Conservation (phyloP, 2,329 filamentous ascomycete genomes). For the Whalleya microplaca region DNA sequence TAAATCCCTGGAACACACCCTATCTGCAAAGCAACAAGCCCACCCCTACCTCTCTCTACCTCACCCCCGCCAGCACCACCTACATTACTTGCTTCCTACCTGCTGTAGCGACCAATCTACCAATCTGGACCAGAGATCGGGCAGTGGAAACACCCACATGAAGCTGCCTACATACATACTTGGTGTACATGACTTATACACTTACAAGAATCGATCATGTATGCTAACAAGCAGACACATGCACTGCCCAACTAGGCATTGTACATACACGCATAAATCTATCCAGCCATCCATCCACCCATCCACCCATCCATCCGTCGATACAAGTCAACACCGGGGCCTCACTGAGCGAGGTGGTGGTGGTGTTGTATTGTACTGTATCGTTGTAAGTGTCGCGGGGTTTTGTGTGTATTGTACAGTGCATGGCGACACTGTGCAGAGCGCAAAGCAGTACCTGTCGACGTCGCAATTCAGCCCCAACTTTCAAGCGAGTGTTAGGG, state of each 20-base stretch:
- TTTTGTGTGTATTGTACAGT: background rate
- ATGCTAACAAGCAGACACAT: background rate
- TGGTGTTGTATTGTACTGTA: background rate
- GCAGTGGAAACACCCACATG: background rate
- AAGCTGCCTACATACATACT: constrained; percentile 4
- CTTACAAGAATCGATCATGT: background rate
- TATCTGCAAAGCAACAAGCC: constrained; percentile 23
- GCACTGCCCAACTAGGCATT: background rate
- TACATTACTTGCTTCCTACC: constrained; percentile 8
- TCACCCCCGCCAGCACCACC: constrained; percentile 16
- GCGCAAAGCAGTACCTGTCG: background rate
- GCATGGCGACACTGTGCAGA: background rate
- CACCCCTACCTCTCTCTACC: constrained; percentile 18
- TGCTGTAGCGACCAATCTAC: background rate
- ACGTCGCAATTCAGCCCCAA: background rate
- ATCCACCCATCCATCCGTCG: too few species aligned
- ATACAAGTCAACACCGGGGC: background rate
- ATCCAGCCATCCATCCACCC: too few species aligned
- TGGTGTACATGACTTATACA: background rate
- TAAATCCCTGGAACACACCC: constrained; percentile 27
- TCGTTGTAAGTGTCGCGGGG: background rate
- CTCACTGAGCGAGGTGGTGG: too few species aligned
- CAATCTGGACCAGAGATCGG: background rate
- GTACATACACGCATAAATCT: background rate
- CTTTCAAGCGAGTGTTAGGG: background rate